Evolutionary conservation across 2,329 filamentous ascomycete genomes (phyloP), one percentile per base, ranked within the genome.

Genomic region (Escovopsis sp.): DNA sequence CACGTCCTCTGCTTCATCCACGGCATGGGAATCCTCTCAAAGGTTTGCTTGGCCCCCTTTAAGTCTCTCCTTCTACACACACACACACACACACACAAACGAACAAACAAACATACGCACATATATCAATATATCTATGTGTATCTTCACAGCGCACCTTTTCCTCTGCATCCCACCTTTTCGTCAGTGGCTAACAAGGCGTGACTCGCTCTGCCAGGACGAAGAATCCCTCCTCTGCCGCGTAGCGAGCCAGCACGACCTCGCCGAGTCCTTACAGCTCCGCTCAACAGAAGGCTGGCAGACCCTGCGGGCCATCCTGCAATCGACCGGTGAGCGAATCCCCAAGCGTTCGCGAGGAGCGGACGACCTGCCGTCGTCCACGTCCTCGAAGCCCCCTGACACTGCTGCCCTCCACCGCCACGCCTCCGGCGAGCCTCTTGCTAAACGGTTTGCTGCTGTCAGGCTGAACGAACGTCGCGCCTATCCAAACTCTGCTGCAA

Each of bases 281-380:
- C 77, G 87, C 63, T 81, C 86, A 53, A 88, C 83, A 53, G 74
- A 81, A 57, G 91, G 91, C 56, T 98, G 91, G 91, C 84, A 88
- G 62, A 96, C 86, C 45, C 72, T 98, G 57, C 74, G 89, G 65
- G 81, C 84, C 62, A 94, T 98, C 61, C 76, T 96, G 67, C 79
- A 91, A 79, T 84, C 87, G 77, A 87, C 85, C 74, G 86, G 88
- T 94, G 88, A 94, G 84, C 81, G 81, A 77, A 77, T 81, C 76
- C 80, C 79, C 64, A 93, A 91, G 73, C 83, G 76, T 58, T 63
- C 58, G 57, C 66, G 65, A 56, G 59, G 61, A 51, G 54, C 57
- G 54, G 59, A 58, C 57, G 62, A 49, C 50, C 51, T 49, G 51
- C 47, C 49, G 51, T 48, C 51, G 39, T 45, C 47, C 29, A 33